Conservation (phyloP, 768 basidiomycete genomes). For the Boletus rubropictus region DNA sequence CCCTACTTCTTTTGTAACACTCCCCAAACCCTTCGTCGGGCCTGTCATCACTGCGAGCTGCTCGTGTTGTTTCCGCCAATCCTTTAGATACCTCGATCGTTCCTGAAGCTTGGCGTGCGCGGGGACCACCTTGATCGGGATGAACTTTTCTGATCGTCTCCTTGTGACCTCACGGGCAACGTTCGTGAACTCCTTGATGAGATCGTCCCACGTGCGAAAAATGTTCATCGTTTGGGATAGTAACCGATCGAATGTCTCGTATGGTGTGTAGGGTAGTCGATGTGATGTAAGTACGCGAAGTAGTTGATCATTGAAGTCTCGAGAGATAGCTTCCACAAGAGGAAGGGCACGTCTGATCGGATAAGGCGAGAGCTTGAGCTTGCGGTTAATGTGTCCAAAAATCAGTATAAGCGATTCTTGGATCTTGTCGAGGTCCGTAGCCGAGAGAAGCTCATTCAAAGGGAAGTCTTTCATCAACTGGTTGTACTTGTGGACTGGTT, state of each 20-base stretch:
- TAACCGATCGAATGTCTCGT: conserved; percentile 87
- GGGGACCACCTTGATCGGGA: conserved; percentile 90
- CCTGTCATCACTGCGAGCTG: conserved; percentile 97
- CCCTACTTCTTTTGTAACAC: conserved; percentile 68
- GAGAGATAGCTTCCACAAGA: conserved; percentile 95
- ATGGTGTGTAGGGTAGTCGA: conserved; percentile 88
- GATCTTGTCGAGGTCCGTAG: conserved; percentile 93
- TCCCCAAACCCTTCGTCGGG: conserved; percentile 79
- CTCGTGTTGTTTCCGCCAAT: conserved; percentile 96
- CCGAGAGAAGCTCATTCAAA: conserved; percentile 90
- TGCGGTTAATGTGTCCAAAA: conserved; percentile 92
- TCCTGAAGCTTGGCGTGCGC: conserved; percentile 92
- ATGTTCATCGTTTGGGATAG: conserved; percentile 70
- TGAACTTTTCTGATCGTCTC: conserved; percentile 86
- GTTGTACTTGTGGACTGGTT: conserved; percentile 92
- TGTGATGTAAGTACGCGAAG: conserved; percentile 87
- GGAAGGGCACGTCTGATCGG: conserved; percentile 94
- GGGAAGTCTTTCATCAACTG: conserved; percentile 99
- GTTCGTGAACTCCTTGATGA: conserved; percentile 88
- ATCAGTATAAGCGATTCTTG: conserved; percentile 84
- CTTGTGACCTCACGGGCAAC: conserved; percentile 90
- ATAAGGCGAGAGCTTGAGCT: conserved; percentile 92
- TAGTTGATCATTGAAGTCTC: conserved; percentile 94
- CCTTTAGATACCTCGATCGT: conserved; percentile 75
- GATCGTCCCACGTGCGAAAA: conserved; percentile 84